Evolutionary conservation across 768 basidiomycete species (phyloP).

Genomic region (Hygrocybe punicea): DNA sequence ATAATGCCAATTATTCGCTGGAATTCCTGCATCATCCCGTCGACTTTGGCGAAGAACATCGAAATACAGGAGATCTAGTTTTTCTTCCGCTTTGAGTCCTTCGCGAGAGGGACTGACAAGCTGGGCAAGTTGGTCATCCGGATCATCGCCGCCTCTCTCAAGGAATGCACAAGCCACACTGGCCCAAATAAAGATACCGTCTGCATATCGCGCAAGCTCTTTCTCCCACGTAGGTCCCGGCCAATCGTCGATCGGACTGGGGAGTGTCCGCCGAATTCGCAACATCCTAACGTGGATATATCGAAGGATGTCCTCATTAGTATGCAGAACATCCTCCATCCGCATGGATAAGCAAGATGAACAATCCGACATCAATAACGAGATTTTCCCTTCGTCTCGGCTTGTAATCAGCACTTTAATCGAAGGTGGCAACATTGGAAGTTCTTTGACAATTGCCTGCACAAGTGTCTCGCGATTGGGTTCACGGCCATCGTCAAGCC

Average conservation of each 20-base stretch:
- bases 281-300: background rate
- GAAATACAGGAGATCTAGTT: background rate
- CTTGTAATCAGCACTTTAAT: constrained; percentile 1
- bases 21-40: background rate
- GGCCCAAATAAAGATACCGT: background rate
- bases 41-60: background rate
- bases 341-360: background rate
- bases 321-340: background rate
- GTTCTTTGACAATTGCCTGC: background rate
- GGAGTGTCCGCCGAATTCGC: background rate
- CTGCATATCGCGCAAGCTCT: background rate
- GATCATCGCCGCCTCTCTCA: background rate
- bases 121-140: background rate
- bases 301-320: background rate
- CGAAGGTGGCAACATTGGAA: background rate
- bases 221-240: background rate
- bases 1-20: background rate
- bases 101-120: background rate
- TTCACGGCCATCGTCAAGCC: background rate
- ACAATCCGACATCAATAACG: background rate
- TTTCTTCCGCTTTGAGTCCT: background rate
- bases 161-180: background rate
- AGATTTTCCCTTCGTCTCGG: background rate
- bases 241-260: background rate
- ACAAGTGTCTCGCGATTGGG: background rate